Evolutionary conservation across 768 basidiomycete genomes (phyloP).

Genomic region (Xerocomus spinulosus): DNA sequence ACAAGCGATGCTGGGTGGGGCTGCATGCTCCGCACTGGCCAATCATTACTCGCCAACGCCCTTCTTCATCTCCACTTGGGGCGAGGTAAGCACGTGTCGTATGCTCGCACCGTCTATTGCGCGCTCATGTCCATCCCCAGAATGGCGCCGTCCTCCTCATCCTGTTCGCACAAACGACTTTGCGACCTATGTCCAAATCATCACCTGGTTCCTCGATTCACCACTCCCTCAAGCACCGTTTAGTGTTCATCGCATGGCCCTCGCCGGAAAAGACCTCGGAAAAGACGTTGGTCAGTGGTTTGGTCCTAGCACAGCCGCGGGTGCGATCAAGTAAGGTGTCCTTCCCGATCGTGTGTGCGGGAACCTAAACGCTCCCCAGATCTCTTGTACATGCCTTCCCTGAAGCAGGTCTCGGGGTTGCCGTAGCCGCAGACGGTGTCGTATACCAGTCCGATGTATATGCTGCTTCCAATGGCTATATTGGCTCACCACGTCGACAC

Average conservation of each 20-base stretch:
- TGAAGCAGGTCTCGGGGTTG: constrained; percentile 74
- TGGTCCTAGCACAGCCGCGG: constrained; percentile 95
- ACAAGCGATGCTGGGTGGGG: constrained; percentile 87
- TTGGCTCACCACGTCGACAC: constrained; percentile 30
- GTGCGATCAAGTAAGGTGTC: constrained; percentile 75
- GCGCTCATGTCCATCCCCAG: constrained; percentile 37
- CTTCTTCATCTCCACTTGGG: constrained; percentile 74
- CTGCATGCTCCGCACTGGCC: constrained; percentile 87
- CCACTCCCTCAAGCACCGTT: constrained; percentile 84
- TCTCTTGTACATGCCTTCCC: constrained; percentile 75
- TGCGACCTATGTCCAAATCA: constrained; percentile 83
- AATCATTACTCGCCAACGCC: constrained; percentile 77
- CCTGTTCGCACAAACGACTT: constrained; percentile 59
- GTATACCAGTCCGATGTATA: constrained; percentile 86
- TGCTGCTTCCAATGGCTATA: constrained; percentile 53
- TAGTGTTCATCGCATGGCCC: constrained; percentile 93
- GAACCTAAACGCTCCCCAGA: constrained; percentile 36
- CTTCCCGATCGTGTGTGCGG: background rate
- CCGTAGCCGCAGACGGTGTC: constrained; percentile 76
- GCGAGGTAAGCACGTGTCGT: constrained; percentile 44
- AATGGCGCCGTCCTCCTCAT: constrained; percentile 77
- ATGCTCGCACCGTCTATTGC: background rate
- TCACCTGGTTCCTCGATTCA: constrained; percentile 94
- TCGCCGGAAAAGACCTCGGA: constrained; percentile 91
- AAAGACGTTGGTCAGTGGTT: constrained; percentile 98